Conservation (phyloP, 805 yeast genomes). For the Kodamaea lidongshanica region DNA sequence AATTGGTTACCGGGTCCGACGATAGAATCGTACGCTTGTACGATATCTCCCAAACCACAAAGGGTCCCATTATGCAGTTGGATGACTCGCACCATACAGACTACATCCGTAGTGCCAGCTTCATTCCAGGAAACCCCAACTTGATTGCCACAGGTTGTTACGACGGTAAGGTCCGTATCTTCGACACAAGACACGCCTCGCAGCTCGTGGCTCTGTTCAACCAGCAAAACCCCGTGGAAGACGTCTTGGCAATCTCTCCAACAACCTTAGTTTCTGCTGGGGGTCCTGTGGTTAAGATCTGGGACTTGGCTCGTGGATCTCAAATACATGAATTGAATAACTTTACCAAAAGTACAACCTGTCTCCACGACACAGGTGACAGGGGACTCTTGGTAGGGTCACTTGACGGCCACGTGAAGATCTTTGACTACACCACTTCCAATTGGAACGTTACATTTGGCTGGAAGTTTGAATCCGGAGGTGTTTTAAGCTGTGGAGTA, state of each 20-base stretch:
- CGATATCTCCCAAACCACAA: slow-evolving; percentile 69
- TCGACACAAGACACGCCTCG: slow-evolving; percentile 59
- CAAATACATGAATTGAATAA: slow-evolving; percentile 70
- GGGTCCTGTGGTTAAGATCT: slow-evolving; percentile 75
- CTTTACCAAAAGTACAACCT: slow-evolving; percentile 91
- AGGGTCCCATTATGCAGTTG: slow-evolving; percentile 65
- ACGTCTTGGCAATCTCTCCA: slow-evolving; percentile 65
- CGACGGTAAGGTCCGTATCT: slow-evolving; percentile 79
- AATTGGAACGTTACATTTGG: slow-evolving; percentile 90
- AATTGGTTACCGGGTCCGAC: slow-evolving; percentile 82
- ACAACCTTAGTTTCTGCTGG: slow-evolving; percentile 77
- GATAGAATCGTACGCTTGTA: slow-evolving; percentile 82
- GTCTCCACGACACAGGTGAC: slow-evolving; percentile 66
- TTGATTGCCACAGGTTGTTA: slow-evolving; percentile 90
- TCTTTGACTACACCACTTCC: slow-evolving; percentile 67
- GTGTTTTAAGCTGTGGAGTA: slow-evolving; percentile 82
- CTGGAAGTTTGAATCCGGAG: slow-evolving; percentile 89
- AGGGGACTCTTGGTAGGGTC: slow-evolving; percentile 89
- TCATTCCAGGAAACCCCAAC: slow-evolving; percentile 70
- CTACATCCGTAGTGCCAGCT: slow-evolving; percentile 77
- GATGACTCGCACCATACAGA: slow-evolving; percentile 67
- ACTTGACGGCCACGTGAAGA: slow-evolving; percentile 94
- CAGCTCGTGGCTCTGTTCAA: slow-evolving; percentile 59
- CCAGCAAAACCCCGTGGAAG: slow-evolving; percentile 79
- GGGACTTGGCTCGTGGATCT: slow-evolving; percentile 82